Evolutionary conservation across 306 rosid species (phyloP).

Genomic region (Canavalia ensiformis): DNA sequence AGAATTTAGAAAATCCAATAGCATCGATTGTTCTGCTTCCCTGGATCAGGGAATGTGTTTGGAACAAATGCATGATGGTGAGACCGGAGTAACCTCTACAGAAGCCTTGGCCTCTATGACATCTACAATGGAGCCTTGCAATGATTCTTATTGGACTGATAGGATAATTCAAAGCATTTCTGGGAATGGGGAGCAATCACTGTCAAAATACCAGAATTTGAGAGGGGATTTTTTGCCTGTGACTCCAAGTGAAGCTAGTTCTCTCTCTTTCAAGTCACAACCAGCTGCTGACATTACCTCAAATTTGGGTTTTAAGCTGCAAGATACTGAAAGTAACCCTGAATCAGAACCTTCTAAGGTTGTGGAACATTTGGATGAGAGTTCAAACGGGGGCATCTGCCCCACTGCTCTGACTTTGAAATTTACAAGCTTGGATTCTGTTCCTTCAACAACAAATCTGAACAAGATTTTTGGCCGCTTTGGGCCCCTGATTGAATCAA

Average conservation of each 20-base stretch:
- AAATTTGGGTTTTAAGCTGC: slow-evolving; percentile 30
- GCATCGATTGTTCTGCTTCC: slow-evolving; percentile 42
- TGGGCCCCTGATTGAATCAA: slow-evolving; percentile 67
- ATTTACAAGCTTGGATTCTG: slow-evolving; percentile 65
- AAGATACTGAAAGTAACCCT: slow-evolving; percentile 33
- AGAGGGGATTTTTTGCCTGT: slow-evolving; percentile 38
- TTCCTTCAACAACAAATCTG: slow-evolving; percentile 69
- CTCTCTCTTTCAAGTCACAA: slow-evolving; percentile 34
- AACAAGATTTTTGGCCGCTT: slow-evolving; percentile 67
- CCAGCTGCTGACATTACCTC: slow-evolving; percentile 33
- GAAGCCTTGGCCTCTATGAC: slow-evolving; percentile 41
- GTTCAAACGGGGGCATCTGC: slow-evolving; percentile 43
- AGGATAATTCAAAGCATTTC: slow-evolving; percentile 62
- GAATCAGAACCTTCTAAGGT: slow-evolving; percentile 48
- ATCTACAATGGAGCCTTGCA: slow-evolving; percentile 50
- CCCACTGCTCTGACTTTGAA: slow-evolving; percentile 79
- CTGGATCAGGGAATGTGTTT: slow-evolving; percentile 49
- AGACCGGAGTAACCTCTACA: slow-evolving; percentile 47
- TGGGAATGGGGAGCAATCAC: slow-evolving; percentile 59
- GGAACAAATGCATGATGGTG: slow-evolving; percentile 53
- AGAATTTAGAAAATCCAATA: slow-evolving; percentile 57
- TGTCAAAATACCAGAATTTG: slow-evolving; percentile 48
- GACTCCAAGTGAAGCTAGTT: slow-evolving; percentile 38
- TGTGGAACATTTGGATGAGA: slow-evolving; percentile 46
- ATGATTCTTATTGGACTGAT: slow-evolving; percentile 78